phyloP scores from a whole-genome alignment of 768 basidiomycete genomes.

The Nidula microcarpa region DNA sequence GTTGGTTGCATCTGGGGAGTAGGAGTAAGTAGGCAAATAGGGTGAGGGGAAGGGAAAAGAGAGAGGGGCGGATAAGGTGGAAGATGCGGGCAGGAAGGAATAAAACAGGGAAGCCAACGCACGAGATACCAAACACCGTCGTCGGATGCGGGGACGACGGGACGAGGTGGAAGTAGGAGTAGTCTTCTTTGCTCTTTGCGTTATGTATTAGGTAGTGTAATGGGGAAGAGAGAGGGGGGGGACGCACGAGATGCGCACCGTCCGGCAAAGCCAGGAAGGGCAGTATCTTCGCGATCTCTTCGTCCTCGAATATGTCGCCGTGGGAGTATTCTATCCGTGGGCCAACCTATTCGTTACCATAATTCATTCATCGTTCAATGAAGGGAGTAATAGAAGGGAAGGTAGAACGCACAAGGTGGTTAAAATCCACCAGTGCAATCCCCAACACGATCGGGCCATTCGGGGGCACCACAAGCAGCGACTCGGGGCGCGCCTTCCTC shows the following conservation, averaged over 20 bases:
- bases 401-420: constrained; percentile 70
- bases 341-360: constrained; percentile 60
- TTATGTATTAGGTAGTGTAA: constrained; percentile 5
- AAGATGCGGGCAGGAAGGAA: neutral
- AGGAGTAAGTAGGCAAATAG: neutral
- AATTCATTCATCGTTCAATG: constrained; percentile 8
- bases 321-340: constrained; percentile 85
- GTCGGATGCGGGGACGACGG: constrained; percentile 65
- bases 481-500: constrained; percentile 76
- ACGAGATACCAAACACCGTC: constrained; percentile 97
- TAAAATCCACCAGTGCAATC: constrained; percentile 92
- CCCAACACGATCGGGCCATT: constrained; percentile 72
- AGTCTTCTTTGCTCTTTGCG: constrained; percentile 81
- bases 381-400: constrained; percentile 7
- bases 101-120: constrained; percentile 20
- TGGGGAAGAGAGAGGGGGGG: neutral
- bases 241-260: constrained; percentile 87
- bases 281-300: constrained; percentile 79
- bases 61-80: neutral
- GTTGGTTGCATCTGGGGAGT: constrained; percentile 79
- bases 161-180: constrained; percentile 93
- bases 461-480: constrained; percentile 61
- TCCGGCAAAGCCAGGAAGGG: constrained; percentile 97
- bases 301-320: constrained; percentile 79
- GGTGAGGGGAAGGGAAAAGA: neutral